A percentile compares a stretch with the other conserved stretches of the same genome.
phyloP scores from a whole-genome alignment of 2,329 filamentous ascomycete species.

The Emergomyces orientalis region DNA sequence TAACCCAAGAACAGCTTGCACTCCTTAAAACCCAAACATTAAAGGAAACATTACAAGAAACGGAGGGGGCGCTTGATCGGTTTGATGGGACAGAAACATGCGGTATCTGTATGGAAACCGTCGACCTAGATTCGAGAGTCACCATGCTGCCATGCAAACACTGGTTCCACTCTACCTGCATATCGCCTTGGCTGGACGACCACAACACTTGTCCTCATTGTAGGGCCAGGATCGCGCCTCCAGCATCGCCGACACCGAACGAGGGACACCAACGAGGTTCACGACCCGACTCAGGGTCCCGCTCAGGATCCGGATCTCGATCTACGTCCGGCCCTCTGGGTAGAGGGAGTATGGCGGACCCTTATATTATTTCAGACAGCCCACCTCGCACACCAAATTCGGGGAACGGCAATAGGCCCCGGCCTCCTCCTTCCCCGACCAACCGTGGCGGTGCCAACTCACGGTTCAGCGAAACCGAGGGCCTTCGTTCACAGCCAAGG shows the following conservation, averaged over 20 bases:
- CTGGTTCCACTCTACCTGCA: conserved; percentile 83
- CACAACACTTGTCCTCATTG: conserved; percentile 79
- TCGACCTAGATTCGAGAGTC: conserved; percentile 63
- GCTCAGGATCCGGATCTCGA: background rate
- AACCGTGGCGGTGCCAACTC: background rate
- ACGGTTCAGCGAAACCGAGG: background rate
- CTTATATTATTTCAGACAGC: conserved; percentile 2
- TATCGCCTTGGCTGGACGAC: conserved; percentile 72
- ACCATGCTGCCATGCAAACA: conserved; percentile 77
- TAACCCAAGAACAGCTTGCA: background rate
- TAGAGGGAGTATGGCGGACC: background rate
- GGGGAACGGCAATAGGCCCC: background rate
- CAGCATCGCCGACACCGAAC: conserved; percentile 37
- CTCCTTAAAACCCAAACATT: conserved; percentile 65
- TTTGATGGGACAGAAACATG: conserved; percentile 65
- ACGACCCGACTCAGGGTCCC: background rate
- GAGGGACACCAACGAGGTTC: conserved; percentile 27
- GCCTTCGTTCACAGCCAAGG: background rate
- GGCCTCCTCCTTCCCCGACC: background rate
- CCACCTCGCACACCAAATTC: background rate
- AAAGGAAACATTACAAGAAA: conserved; percentile 60
- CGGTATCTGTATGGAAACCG: conserved; percentile 87
- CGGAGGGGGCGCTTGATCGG: conserved; percentile 56
- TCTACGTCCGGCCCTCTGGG: background rate
- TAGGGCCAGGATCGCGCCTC: conserved; percentile 30